A percentile compares a stretch with the other conserved stretches of the same genome.
phyloP scores from a whole-genome alignment of 139 green algal species.

The Picochlorum sp. region DNA sequence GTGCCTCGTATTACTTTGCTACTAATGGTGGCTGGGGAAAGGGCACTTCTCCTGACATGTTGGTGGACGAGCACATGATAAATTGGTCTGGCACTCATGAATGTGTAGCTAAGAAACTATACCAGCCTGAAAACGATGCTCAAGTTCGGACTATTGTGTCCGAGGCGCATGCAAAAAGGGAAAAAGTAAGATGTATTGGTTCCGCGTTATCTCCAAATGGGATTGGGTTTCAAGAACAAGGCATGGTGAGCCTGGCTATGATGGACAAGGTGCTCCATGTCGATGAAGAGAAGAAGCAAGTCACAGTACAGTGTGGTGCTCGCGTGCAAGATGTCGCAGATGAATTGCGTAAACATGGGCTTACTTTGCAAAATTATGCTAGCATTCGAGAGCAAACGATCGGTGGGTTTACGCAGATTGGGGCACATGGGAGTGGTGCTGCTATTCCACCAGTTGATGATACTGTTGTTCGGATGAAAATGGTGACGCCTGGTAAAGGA shows the following conservation, averaged over 20 bases:
- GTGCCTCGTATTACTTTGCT: constrained; percentile 9
- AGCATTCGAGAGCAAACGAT: constrained; percentile 93
- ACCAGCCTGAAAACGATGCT: constrained; percentile 68
- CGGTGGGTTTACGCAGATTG: constrained; percentile 82
- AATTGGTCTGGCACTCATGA: constrained; percentile 96
- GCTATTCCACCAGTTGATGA: constrained; percentile 84
- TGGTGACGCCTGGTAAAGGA: constrained; percentile 80
- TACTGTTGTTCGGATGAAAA: constrained; percentile 71
- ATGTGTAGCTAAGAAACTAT: constrained; percentile 18
- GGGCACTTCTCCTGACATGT: not conserved
- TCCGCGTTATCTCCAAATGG: constrained; percentile 84
- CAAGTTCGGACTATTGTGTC: constrained; percentile 73
- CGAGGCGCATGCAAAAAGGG: constrained; percentile 26
- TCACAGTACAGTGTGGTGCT: constrained; percentile 20
- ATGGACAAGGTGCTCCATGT: constrained; percentile 81
- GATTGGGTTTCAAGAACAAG: constrained; percentile 62
- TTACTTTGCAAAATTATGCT: constrained; percentile 93
- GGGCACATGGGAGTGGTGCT: constrained; percentile 88
- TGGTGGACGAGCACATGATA: constrained; percentile 26
- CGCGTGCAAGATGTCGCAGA: constrained; percentile 50
- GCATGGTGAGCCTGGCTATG: constrained; percentile 82
- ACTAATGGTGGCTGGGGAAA: not conserved
- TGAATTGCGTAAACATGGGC: constrained; percentile 60
- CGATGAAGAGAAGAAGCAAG: constrained; percentile 38
- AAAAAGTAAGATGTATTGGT: constrained; percentile 71